Evolutionary conservation across 1,284 basidiomycete genomes (phyloP).

Genomic region (Golubevia sp.): DNA sequence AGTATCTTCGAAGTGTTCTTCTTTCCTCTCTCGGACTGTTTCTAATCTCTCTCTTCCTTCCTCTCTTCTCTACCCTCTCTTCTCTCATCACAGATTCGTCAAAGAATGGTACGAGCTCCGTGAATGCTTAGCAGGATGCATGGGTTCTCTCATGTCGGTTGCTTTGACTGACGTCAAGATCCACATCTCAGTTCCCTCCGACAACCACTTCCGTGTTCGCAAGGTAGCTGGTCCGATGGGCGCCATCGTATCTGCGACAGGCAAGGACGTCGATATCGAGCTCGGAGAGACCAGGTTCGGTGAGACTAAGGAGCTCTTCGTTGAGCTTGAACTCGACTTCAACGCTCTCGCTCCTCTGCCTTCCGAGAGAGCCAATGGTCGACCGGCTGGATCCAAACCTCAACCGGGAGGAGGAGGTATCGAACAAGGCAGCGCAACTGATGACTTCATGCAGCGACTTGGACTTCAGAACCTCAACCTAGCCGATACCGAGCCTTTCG

Average conservation of each 20-base stretch:
- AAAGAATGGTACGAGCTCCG: slow-evolving; percentile 52
- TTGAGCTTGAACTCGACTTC: slow-evolving; percentile 50
- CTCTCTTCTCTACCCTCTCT: background rate
- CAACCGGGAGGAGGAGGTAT: slow-evolving; percentile 7
- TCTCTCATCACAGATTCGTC: slow-evolving; percentile 21
- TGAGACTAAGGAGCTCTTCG: slow-evolving; percentile 43
- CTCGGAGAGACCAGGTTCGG: slow-evolving; percentile 72
- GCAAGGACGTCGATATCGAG: slow-evolving; percentile 90
- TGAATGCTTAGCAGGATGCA: slow-evolving; percentile 46
- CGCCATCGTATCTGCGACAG: slow-evolving; percentile 75
- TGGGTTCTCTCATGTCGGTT: slow-evolving; percentile 49
- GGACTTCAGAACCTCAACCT: slow-evolving; percentile 41
- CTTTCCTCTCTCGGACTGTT: background rate
- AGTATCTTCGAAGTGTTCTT: background rate
- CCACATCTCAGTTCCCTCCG: slow-evolving; percentile 41
- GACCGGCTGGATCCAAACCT: background rate
- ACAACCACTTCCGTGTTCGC: slow-evolving; percentile 47
- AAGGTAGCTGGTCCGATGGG: slow-evolving; percentile 42
- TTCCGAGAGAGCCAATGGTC: slow-evolving; percentile 5
- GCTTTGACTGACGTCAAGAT: slow-evolving; percentile 44
- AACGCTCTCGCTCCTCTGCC: slow-evolving; percentile 24
- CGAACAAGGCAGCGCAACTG: slow-evolving; percentile 44
- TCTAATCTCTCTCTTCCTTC: background rate
- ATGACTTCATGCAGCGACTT: slow-evolving; percentile 51
- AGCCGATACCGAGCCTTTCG: slow-evolving; percentile 20